phyloP scores from a whole-genome alignment of 257 asterid genomes.

The Galeopsis tetrahit region DNA sequence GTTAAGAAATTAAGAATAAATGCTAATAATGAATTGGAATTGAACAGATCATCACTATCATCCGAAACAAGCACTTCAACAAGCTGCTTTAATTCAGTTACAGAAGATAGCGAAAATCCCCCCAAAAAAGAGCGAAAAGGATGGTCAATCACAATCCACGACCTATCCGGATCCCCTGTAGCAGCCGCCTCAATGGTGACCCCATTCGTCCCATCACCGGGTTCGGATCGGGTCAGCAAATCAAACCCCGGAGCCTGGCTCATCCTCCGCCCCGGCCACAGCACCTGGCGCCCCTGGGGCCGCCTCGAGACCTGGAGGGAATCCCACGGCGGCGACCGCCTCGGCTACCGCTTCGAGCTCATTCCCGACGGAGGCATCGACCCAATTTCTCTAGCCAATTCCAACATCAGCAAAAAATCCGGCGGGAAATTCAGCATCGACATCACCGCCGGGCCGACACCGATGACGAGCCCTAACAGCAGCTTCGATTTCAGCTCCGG shows the following conservation, averaged over 20 bases:
- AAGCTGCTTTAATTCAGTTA: conserved; percentile 55
- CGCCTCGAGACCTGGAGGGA: conserved; percentile 96
- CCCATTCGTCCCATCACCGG: conserved; percentile 92
- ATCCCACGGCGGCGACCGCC: conserved; percentile 39
- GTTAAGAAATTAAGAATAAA: no score
- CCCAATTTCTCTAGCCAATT: conserved; percentile 67
- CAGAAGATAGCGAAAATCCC: conserved; percentile 38
- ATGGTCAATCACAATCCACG: conserved; percentile 97
- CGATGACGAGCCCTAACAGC: conserved; percentile 81
- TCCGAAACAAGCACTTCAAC: conserved; percentile 66
- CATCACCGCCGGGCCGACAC: conserved; percentile 74
- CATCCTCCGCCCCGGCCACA: conserved; percentile 81
- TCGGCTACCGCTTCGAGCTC: conserved; percentile 91
- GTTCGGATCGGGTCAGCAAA: conserved; percentile 68
- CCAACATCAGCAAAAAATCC: conserved; percentile 52
- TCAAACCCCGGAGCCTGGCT: conserved; percentile 99
- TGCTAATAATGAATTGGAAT: neutral
- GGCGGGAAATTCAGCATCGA: conserved; percentile 87
- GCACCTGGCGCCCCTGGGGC: conserved; percentile 98
- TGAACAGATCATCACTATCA: conserved; percentile 71
- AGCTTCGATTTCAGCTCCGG: conserved; percentile 82
- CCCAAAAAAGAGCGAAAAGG: conserved; percentile 79
- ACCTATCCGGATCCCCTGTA: conserved; percentile 93
- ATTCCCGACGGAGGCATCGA: conserved; percentile 83
- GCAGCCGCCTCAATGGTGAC: conserved; percentile 98